These are phyloP conservation scores for Middelhovenomyces tepae DNA, from an alignment of 805 yeast genomes.

Conservation along the genomic window DNA sequence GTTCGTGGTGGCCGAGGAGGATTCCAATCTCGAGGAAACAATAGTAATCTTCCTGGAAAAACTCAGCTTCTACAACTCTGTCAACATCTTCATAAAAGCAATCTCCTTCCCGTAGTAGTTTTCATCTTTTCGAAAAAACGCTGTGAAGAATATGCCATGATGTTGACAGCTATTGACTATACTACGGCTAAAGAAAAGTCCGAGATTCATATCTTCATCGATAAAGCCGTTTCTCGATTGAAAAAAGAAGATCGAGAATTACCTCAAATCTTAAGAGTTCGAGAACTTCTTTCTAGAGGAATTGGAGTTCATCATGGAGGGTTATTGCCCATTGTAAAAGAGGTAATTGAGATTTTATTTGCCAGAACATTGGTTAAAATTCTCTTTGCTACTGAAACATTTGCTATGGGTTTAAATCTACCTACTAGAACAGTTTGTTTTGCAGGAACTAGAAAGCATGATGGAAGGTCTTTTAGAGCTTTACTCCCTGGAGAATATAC, in stretches of 20 bases:
- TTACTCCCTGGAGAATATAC: slow-evolving; percentile 94
- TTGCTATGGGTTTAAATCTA: slow-evolving; percentile 96
- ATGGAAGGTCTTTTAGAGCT: slow-evolving; percentile 74
- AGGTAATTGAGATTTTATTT: slow-evolving; percentile 84
- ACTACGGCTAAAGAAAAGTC: slow-evolving; percentile 80
- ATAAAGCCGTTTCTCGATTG: slow-evolving; percentile 76
- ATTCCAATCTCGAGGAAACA: slow-evolving; percentile 24
- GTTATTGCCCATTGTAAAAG: slow-evolving; percentile 83
- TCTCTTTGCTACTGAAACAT: slow-evolving; percentile 93
- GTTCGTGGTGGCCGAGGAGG: slow-evolving; percentile 17
- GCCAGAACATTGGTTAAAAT: slow-evolving; percentile 81
- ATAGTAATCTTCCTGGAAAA: slow-evolving; percentile 63
- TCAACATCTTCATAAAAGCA: slow-evolving; percentile 55
- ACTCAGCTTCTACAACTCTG: slow-evolving; percentile 71
- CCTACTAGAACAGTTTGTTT: slow-evolving; percentile 97
- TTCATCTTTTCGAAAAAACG: slow-evolving; percentile 91
- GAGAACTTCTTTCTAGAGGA: slow-evolving; percentile 81
- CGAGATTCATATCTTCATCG: slow-evolving; percentile 88
- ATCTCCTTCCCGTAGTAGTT: slow-evolving; percentile 81
- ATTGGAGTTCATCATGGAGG: slow-evolving; percentile 97
- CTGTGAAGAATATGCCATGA: slow-evolving; percentile 87
- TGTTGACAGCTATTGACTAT: slow-evolving; percentile 64
- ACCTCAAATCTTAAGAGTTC: slow-evolving; percentile 79
- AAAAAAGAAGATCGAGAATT: slow-evolving; percentile 87
- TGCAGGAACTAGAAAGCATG: slow-evolving; percentile 78